These are phyloP conservation scores for Citrus inodora DNA, from an alignment of 345 rosid species.

Conservation along the genomic window DNA sequence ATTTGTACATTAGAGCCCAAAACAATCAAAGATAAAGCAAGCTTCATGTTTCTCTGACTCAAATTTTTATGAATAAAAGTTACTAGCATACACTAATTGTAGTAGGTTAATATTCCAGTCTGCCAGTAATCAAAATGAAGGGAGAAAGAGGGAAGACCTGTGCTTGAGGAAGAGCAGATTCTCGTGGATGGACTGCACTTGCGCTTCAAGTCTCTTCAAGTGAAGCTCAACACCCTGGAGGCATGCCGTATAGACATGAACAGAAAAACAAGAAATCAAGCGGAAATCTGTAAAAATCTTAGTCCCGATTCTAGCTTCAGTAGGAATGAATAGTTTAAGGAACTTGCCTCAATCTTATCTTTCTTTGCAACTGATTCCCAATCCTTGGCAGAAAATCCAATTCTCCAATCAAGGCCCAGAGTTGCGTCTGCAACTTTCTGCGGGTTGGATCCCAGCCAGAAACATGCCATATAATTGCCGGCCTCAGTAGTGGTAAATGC, in stretches of 20 bases:
- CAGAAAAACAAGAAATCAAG: not conserved
- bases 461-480: conserved; percentile 80
- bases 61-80: not conserved
- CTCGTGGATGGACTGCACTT: conserved; percentile 58
- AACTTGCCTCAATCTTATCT: conserved; percentile 82
- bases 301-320: not conserved
- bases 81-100: not conserved
- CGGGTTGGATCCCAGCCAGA: conserved; percentile 47
- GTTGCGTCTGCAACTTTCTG: conserved; percentile 35
- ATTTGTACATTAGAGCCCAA: not conserved
- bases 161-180: conserved; percentile 54
- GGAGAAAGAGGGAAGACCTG: conserved; percentile 27
- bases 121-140: not conserved
- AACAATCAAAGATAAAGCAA: not conserved
- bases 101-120: not conserved
- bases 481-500: conserved; percentile 71
- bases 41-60: not conserved
- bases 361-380: conserved; percentile 95
- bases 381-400: conserved; percentile 86
- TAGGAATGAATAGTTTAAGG: not conserved
- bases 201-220: conserved; percentile 67
- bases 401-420: conserved; percentile 84
- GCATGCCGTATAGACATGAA: not conserved
- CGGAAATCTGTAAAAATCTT: not conserved
- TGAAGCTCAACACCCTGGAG: conserved; percentile 86